These are phyloP conservation scores for Sugiyamaella xylanicola DNA, from an alignment of 1,139 yeast genomes.

Conservation along the genomic window DNA sequence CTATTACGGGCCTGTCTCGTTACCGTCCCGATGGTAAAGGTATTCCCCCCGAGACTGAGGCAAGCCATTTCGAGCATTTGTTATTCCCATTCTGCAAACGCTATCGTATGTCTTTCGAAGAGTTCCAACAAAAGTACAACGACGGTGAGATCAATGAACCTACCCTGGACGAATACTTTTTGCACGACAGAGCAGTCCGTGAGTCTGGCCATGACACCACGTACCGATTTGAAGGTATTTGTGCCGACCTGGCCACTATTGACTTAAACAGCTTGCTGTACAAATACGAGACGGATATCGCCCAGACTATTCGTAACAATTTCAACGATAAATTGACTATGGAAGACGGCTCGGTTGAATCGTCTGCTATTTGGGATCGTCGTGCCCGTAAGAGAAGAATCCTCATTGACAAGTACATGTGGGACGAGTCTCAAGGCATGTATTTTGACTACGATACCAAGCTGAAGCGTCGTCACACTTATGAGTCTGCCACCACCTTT, in stretches of 20 bases:
- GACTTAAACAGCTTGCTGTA: constrained; percentile 84
- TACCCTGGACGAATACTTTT: constrained; percentile 78
- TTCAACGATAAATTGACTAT: constrained; percentile 54
- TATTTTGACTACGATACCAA: constrained; percentile 84
- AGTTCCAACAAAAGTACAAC: constrained; percentile 73
- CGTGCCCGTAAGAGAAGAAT: constrained; percentile 58
- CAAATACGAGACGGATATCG: constrained; percentile 89
- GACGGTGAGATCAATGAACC: constrained; percentile 69
- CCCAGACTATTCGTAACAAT: constrained; percentile 57
- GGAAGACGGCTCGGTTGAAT: constrained; percentile 50
- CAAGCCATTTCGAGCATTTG: constrained; percentile 79
- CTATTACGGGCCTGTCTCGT: constrained; percentile 78
- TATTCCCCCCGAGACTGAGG: constrained; percentile 95
- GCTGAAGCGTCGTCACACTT: constrained; percentile 56
- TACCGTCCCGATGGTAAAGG: constrained; percentile 91
- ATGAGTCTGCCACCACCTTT: constrained; percentile 87
- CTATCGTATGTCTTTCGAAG: constrained; percentile 61
- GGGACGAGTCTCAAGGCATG: constrained; percentile 81
- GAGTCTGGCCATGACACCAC: constrained; percentile 97
- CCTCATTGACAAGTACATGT: constrained; percentile 67
- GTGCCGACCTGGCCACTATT: constrained; percentile 88
- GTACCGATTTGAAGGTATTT: constrained; percentile 84
- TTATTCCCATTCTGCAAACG: constrained; percentile 70
- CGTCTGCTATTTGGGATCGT: constrained; percentile 60
- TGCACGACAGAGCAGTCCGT: constrained; percentile 93